A percentile compares a stretch with the other conserved stretches of the same genome.
phyloP scores from a whole-genome alignment of 345 rosid genomes.

The Melastoma malabathricum region DNA sequence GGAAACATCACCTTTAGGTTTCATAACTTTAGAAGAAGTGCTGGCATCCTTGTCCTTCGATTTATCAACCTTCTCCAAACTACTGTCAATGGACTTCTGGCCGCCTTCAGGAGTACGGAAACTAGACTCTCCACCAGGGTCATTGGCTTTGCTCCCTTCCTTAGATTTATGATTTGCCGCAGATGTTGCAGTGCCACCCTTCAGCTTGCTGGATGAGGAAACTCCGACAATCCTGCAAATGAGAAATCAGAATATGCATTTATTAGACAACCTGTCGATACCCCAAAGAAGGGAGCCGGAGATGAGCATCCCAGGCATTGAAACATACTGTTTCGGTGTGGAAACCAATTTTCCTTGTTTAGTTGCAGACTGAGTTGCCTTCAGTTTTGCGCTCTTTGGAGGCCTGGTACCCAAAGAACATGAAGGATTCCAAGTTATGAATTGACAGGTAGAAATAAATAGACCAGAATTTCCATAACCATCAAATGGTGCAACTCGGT shows the following conservation, averaged over 20 bases:
- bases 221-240: constrained; percentile 44
- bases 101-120: constrained; percentile 26
- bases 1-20: constrained; percentile 1
- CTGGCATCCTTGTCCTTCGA: constrained; percentile 17
- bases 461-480: background rate
- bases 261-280: too few relatives aligned
- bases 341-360: constrained; percentile 37
- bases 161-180: constrained; percentile 20
- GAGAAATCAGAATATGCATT: background rate
- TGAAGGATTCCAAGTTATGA: background rate
- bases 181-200: constrained; percentile 4
- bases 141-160: constrained; percentile 28
- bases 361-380: constrained; percentile 14
- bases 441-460: background rate
- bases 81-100: constrained; percentile 31
- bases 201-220: constrained; percentile 49
- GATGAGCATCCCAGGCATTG: background rate
- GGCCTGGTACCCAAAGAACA: constrained; percentile 27
- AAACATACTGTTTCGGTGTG: constrained; percentile 5
- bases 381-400: constrained; percentile 35
- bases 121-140: constrained; percentile 24
- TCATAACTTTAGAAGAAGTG: too few relatives aligned
- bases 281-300: too few relatives aligned
- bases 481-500: too few relatives aligned
- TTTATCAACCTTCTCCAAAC: constrained; percentile 20